Evolutionary conservation across 805 yeast genomes (phyloP), one percentile per base, ranked within the genome.

Genomic region (Barnettozyma siamensis): DNA sequence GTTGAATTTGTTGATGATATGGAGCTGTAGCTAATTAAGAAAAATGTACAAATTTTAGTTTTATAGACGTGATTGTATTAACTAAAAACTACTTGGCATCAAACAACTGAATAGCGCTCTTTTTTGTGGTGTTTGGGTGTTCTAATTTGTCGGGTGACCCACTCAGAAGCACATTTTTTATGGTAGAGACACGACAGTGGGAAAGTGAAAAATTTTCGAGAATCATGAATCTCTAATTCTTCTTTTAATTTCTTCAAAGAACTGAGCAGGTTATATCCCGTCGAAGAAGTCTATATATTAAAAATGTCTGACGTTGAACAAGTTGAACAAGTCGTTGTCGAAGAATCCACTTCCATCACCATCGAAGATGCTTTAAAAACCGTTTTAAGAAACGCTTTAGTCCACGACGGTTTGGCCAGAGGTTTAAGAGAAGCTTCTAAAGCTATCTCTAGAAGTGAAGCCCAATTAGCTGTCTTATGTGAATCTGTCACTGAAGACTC

Each of bases 391-490:
- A 88, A 93, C 72, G 82, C 99, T 62, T 82, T 93, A 70, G 86
- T 91, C 67, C 95, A 88, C 80, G 97, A 91, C 72, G 99, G 99
- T 76, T 87, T 93, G 75, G 98, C 98, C 72, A 91, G 99, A 80
- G 99, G 99, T 83, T 83, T 93, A 73, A 93, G 98, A 83, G 99
- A 93, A 80, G 94, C 98, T 59, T 87, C 97, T 67, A 93, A 93
- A 86, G 98, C 97, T 73, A 81, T 93, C 61, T 80, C 96, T 66
- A 80, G 88, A 73, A 88, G 96, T 72, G 94, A 89, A 76, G 99
- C 97, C 62, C 95, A 91, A 76, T 79, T 93, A 70, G 84, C 89
- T 77, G 96, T 93, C 67, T 79, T 93, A 63, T 88, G 95, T 75
- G 97, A 91, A 78, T 81, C 98, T 59, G 97, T 93, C 69, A 93